Conservation (phyloP, 2,329 filamentous ascomycete genomes). For the Ceratocystiopsis minuta region DNA sequence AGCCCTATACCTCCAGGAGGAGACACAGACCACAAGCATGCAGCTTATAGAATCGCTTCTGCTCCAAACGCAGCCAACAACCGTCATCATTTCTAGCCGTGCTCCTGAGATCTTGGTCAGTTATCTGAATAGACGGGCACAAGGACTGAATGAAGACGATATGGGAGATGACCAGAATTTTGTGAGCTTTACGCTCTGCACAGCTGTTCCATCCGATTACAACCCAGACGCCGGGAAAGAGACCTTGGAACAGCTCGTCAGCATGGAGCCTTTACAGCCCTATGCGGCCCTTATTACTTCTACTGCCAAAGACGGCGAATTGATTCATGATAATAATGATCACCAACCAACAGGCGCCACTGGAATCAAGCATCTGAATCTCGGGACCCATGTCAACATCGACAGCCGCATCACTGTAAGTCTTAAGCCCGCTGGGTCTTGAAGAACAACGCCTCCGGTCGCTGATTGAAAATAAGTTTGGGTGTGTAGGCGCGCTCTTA, state of each 20-base stretch:
- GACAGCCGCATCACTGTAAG: conserved; percentile 52
- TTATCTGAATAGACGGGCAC: conserved; percentile 12
- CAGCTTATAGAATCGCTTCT: conserved; percentile 47
- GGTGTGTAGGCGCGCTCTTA: conserved; percentile 78
- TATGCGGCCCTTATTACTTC: conserved; percentile 38
- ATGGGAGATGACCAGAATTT: not conserved
- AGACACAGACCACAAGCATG: conserved; percentile 50
- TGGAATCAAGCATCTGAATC: conserved; percentile 14
- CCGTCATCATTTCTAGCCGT: conserved; percentile 32
- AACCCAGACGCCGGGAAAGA: conserved; percentile 45
- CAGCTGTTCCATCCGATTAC: conserved; percentile 57
- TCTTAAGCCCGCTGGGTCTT: no score
- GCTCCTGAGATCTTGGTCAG: conserved; percentile 23
- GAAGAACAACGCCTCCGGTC: not conserved
- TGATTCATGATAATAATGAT: no score
- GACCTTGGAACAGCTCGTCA: conserved; percentile 42
- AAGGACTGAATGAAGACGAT: no score
- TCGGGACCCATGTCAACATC: conserved; percentile 54
- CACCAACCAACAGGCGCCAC: no score
- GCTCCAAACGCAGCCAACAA: conserved; percentile 35
- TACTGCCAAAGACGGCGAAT: conserved; percentile 8
- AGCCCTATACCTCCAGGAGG: conserved; percentile 58
- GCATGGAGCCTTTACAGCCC: conserved; percentile 28
- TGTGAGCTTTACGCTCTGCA: conserved; percentile 34
- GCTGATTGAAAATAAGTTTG: conserved; percentile 28